Evolutionary conservation across 1,139 yeast species (phyloP), one percentile per base, ranked within the genome.

Genomic region (Zygoascus meyerae): DNA sequence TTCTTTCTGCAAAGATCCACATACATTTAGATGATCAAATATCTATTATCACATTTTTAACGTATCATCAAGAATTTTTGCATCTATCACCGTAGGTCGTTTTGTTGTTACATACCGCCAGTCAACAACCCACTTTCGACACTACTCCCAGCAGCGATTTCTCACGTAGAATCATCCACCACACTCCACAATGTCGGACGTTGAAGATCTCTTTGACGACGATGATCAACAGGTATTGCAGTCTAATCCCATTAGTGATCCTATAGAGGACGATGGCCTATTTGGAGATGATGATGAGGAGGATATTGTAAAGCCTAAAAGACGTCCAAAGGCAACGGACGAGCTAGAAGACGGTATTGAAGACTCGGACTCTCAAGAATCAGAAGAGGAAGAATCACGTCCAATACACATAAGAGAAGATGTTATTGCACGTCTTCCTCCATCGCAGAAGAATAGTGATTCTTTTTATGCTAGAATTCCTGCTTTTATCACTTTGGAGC

Each of bases 401-500:
- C 42, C 45, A 2, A 17, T 53, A 18, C 41, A 51, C 16, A 47
- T 49, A 17, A 44, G 45, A 40, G 83, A 82, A 48, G 71, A 85
- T 34, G 79, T 86, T 8, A 66, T 87, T 41, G 84, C 94, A 2
- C 79, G 94, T 60, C 95, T 86, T 62, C 84, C 84, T 28, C 69
- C 79, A 31, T 67, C 78, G 3, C 75, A 73, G 42, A 57, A 59
- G 7, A 62, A 66, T n/a, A 60, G 59, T 1, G 76, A 74, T 39
- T 72, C 79, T 3, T 78, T 74, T 55, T 70, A 76, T 51, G 77
- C 86, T 49, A 83, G 83, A 53, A 70, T 90, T 54, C 98, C 97
- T 2, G 81, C 86, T 21, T 90, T 86, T 59, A 69, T 92, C 53
- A 79, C 79, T 47, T 79, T 89, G 34, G 95, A 89, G 51, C 85